These are phyloP conservation scores for Andrographis paniculata DNA, from an alignment of 305 asterid species.

Conservation along the genomic window DNA sequence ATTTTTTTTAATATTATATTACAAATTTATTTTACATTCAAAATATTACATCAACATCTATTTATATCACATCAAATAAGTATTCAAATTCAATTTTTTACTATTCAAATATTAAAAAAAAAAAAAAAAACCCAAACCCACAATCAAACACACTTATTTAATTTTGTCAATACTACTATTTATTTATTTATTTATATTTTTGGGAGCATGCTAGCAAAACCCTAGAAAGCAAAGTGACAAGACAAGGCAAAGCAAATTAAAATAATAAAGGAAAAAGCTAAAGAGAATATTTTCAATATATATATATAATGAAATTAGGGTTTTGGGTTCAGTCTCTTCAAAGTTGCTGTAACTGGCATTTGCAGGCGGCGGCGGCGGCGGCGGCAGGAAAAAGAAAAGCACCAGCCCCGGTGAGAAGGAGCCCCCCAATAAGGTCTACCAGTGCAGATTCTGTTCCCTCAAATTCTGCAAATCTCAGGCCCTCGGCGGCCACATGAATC, in stretches of 20 bases:
- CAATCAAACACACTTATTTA: too few species aligned
- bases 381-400: slow-evolving; percentile 71
- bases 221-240: slow-evolving; percentile 26
- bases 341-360: slow-evolving; percentile 40
- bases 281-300: slow-evolving; percentile 11
- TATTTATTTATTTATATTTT: slow-evolving; percentile 8
- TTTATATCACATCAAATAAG: too few species aligned
- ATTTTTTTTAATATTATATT: too few species aligned
- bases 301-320: slow-evolving; percentile 9
- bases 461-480: slow-evolving; percentile 99
- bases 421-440: slow-evolving; percentile 61
- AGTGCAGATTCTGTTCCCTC: slow-evolving; percentile 98
- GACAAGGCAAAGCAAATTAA: slow-evolving; percentile 17
- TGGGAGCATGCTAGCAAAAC: slow-evolving; percentile 26
- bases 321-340: slow-evolving; percentile 32
- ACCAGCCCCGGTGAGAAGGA: slow-evolving; percentile 42
- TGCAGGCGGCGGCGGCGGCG: slow-evolving; percentile 34
- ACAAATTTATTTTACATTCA: too few species aligned
- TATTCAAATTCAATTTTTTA: too few species aligned
- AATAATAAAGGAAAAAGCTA: background rate
- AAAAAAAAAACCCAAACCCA: too few species aligned
- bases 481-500: slow-evolving; percentile 99
- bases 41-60: too few species aligned
- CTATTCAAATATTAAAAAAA: too few species aligned
- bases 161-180: background rate